These are phyloP conservation scores for Psidium friedrichsthalianum DNA, from an alignment of 345 rosid genomes.

Conservation along the genomic window DNA sequence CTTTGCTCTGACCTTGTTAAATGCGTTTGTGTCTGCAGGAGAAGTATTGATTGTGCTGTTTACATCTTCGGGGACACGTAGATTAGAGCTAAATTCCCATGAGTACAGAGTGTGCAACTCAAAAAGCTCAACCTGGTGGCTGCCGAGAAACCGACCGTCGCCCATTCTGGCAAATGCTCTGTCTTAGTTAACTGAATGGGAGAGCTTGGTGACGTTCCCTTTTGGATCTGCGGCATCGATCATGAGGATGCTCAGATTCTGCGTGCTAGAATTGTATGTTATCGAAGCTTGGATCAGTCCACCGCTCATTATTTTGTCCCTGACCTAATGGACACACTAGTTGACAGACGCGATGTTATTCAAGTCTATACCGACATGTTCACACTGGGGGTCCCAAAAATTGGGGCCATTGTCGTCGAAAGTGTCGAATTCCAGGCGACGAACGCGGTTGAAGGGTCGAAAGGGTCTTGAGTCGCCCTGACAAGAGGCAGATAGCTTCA, in stretches of 20 bases:
- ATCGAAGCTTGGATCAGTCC: background rate
- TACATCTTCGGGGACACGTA: background rate
- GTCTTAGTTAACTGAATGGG: background rate
- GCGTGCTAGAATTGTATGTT: background rate
- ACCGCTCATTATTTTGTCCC: background rate
- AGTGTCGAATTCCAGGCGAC: background rate
- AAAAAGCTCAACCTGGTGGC: background rate
- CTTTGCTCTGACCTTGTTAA: background rate
- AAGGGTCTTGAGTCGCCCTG: background rate
- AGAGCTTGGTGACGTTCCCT: background rate
- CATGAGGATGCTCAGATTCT: background rate
- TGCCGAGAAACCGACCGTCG: too few relatives aligned
- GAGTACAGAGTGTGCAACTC: slow-evolving; percentile 1
- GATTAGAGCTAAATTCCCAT: slow-evolving; percentile 7
- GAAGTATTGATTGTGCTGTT: too few relatives aligned
- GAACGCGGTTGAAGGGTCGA: background rate
- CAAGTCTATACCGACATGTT: background rate
- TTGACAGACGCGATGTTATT: background rate
- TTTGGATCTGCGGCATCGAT: background rate
- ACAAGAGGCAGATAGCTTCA: background rate
- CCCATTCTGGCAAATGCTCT: too few relatives aligned
- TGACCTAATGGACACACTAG: background rate
- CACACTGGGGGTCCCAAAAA: background rate
- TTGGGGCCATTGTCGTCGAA: background rate
- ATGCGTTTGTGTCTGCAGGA: too few relatives aligned